These are phyloP conservation scores for Aspergillus sp. DNA, from an alignment of 2,329 filamentous ascomycete species.

Conservation along the genomic window DNA sequence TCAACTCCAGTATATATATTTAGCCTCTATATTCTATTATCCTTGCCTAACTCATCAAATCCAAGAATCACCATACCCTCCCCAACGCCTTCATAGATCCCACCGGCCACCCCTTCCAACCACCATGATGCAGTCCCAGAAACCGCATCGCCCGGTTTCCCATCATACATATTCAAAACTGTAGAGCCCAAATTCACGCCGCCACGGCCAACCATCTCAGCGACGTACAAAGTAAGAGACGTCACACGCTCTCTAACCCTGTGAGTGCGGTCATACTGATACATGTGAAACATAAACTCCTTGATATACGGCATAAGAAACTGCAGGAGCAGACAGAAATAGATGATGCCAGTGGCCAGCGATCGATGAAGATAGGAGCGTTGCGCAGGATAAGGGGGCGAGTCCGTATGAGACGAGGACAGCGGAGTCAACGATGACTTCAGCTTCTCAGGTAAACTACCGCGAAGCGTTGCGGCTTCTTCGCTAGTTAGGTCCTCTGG, in stretches of 20 bases:
- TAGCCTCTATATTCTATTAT: neutral
- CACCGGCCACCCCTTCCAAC: conserved; percentile 63
- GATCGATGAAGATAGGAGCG: conserved; percentile 59
- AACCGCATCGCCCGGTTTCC: conserved; percentile 60
- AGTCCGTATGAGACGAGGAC: neutral
- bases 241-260: conserved; percentile 62
- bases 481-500: conserved; percentile 31
- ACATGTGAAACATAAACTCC: conserved; percentile 53
- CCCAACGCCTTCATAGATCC: conserved; percentile 63
- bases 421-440: conserved; percentile 14
- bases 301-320: conserved; percentile 63
- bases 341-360: conserved; percentile 57
- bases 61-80: conserved; percentile 54
- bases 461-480: conserved; percentile 29
- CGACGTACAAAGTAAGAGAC: conserved; percentile 51
- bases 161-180: conserved; percentile 63
- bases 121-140: conserved; percentile 60
- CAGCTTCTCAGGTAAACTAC: conserved; percentile 25
- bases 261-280: conserved; percentile 65
- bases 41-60: conserved; percentile 8
- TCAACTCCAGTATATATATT: neutral
- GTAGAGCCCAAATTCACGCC: conserved; percentile 54
- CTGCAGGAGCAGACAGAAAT: conserved; percentile 60
- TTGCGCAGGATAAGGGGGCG: neutral
- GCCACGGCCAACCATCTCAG: conserved; percentile 54